A percentile compares a stretch with the other conserved stretches of the same genome.
Evolutionary conservation across 2,329 filamentous ascomycete species (phyloP).

Genomic region (Cyphellophora europaea): DNA sequence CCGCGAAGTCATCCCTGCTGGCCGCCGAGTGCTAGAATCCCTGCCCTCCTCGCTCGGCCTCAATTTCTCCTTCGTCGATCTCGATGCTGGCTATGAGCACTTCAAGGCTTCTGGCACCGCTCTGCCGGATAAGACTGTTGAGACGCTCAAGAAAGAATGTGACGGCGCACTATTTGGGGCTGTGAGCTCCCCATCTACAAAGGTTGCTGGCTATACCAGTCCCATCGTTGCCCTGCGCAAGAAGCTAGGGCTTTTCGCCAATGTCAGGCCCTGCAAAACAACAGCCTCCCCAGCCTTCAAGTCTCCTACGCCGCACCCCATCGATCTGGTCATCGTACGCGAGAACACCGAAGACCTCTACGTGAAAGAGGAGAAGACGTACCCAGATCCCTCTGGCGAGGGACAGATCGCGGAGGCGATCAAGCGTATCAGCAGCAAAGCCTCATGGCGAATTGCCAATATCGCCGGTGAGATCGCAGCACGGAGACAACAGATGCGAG

Average conservation of each 20-base stretch:
- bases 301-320: constrained; percentile 45
- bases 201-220: constrained; percentile 90
- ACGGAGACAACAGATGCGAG: constrained; percentile 71
- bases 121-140: constrained; percentile 82
- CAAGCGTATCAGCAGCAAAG: constrained; percentile 87
- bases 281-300: constrained; percentile 41
- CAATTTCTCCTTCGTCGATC: constrained; percentile 88
- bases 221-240: constrained; percentile 97
- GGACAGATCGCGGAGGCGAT: constrained; percentile 92
- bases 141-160: constrained; percentile 80
- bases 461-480: constrained; percentile 95
- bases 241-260: constrained; percentile 89
- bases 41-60: constrained; percentile 83
- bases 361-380: constrained; percentile 91
- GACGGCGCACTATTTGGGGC: constrained; percentile 95
- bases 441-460: constrained; percentile 73
- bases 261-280: constrained; percentile 91
- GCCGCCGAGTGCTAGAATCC: constrained; percentile 82
- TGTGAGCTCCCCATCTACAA: constrained; percentile 79
- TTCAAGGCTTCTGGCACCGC: constrained; percentile 86
- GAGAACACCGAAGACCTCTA: constrained; percentile 99
- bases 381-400: constrained; percentile 51
- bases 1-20: constrained; percentile 92
- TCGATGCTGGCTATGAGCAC: constrained; percentile 85
- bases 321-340: constrained; percentile 95